These are phyloP conservation scores for Tolypocladium nubicola DNA, from an alignment of 2,329 filamentous ascomycete species.

Conservation along the genomic window DNA sequence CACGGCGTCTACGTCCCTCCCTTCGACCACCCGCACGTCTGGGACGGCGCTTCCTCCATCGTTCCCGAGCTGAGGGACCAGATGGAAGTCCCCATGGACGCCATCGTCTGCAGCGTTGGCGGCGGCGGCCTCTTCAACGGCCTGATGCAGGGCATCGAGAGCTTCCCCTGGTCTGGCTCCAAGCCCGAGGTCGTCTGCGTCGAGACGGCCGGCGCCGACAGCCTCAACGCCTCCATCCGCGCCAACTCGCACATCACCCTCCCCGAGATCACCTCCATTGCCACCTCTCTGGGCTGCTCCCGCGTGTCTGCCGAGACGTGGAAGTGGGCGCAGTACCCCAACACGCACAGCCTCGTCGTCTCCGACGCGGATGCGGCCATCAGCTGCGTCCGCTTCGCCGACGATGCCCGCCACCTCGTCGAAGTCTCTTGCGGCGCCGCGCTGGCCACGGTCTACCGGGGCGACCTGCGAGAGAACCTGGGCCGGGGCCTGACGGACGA, in stretches of 20 bases:
- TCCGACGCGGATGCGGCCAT: slow-evolving; percentile 60
- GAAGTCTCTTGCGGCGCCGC: slow-evolving; percentile 81
- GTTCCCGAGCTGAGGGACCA: slow-evolving; percentile 38
- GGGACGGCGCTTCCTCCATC: slow-evolving; percentile 53
- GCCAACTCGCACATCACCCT: slow-evolving; percentile 50
- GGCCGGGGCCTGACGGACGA: slow-evolving; percentile 40
- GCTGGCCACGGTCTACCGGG: slow-evolving; percentile 57
- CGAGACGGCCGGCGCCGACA: slow-evolving; percentile 67
- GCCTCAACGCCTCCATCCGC: slow-evolving; percentile 50
- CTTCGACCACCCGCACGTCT: slow-evolving; percentile 59
- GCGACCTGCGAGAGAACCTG: slow-evolving; percentile 49
- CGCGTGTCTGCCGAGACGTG: slow-evolving; percentile 60
- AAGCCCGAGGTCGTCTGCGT: slow-evolving; percentile 53
- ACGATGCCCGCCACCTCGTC: slow-evolving; percentile 72
- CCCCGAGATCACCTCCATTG: slow-evolving; percentile 62
- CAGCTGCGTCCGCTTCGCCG: slow-evolving; percentile 65
- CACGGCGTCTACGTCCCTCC: slow-evolving; percentile 55
- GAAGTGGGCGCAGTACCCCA: slow-evolving; percentile 44
- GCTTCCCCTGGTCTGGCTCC: slow-evolving; percentile 19
- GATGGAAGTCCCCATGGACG: slow-evolving; percentile 44
- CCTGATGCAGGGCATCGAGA: slow-evolving; percentile 57
- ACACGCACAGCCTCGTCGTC: slow-evolving; percentile 25
- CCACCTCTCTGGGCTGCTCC: slow-evolving; percentile 63
- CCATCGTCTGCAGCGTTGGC: slow-evolving; percentile 67
- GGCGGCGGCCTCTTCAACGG: slow-evolving; percentile 75